Conservation (phyloP, 2,329 filamentous ascomycete genomes). For the Colletotrichum sublineola region DNA sequence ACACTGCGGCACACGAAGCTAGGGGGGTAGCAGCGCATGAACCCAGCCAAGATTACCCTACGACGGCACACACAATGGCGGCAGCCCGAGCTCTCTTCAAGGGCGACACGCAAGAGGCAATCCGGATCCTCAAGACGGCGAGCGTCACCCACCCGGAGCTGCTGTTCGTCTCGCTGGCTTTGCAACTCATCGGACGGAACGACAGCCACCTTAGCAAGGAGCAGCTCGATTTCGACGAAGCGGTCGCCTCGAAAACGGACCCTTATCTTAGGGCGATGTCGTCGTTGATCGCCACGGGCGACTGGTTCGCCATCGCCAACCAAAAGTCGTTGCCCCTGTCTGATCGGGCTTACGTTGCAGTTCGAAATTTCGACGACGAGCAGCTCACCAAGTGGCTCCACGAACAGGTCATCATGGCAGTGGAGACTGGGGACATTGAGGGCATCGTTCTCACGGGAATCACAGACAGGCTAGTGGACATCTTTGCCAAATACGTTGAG, state of each 20-base stretch:
- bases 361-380: conserved; percentile 74
- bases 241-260: conserved; percentile 75
- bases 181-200: conserved; percentile 72
- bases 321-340: conserved; percentile 80
- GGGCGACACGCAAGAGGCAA: conserved; percentile 76
- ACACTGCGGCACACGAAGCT: conserved; percentile 53
- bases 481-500: conserved; percentile 81
- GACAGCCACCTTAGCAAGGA: conserved; percentile 59
- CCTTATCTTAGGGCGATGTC: conserved; percentile 86
- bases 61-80: conserved; percentile 76
- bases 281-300: conserved; percentile 79
- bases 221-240: conserved; percentile 70
- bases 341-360: conserved; percentile 80
- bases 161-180: conserved; percentile 75
- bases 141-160: conserved; percentile 74
- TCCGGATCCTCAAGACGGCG: conserved; percentile 77
- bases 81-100: conserved; percentile 83
- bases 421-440: conserved; percentile 78
- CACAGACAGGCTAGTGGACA: conserved; percentile 77
- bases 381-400: conserved; percentile 77
- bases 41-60: conserved; percentile 62
- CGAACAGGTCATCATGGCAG: conserved; percentile 71
- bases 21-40: conserved; percentile 52
- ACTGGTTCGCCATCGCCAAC: conserved; percentile 81
- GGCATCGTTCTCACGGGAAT: conserved; percentile 84